Conservation (phyloP, 257 asterid genomes). For the Catharanthus roseus region DNA sequence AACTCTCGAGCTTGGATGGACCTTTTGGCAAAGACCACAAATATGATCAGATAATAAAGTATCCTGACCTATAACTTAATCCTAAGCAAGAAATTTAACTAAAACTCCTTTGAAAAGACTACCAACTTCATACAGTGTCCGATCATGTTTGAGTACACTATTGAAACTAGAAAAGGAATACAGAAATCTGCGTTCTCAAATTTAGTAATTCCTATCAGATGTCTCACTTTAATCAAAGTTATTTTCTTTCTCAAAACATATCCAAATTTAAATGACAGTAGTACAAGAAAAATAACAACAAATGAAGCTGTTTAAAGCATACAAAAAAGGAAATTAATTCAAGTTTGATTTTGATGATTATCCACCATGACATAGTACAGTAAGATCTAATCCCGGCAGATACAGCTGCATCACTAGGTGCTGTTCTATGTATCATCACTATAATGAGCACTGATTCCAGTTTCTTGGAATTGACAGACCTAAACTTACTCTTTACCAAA, state of each 20-base stretch:
- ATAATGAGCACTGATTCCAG: too few relatives aligned
- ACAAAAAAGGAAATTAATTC: background rate
- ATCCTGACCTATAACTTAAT: too few relatives aligned
- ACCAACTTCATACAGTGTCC: too few relatives aligned
- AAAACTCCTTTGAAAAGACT: too few relatives aligned
- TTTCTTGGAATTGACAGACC: background rate
- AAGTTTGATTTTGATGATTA: background rate
- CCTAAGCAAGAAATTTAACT: too few relatives aligned
- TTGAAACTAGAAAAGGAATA: too few relatives aligned
- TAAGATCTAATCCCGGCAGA: background rate
- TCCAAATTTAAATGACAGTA: background rate
- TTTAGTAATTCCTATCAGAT: too few relatives aligned
- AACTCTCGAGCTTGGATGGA: too few relatives aligned
- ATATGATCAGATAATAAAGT: too few relatives aligned
- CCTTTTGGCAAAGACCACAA: too few relatives aligned
- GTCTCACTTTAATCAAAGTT: background rate
- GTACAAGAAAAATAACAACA: background rate
- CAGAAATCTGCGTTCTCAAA: too few relatives aligned
- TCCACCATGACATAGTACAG: background rate
- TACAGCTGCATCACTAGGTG: background rate
- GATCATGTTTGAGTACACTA: too few relatives aligned
- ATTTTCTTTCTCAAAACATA: background rate
- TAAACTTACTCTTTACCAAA: conserved; percentile 67
- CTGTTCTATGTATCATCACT: background rate
- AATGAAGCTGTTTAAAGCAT: background rate